Conservation (phyloP, 768 basidiomycete genomes). For the Rhizopogon vesiculosus region DNA sequence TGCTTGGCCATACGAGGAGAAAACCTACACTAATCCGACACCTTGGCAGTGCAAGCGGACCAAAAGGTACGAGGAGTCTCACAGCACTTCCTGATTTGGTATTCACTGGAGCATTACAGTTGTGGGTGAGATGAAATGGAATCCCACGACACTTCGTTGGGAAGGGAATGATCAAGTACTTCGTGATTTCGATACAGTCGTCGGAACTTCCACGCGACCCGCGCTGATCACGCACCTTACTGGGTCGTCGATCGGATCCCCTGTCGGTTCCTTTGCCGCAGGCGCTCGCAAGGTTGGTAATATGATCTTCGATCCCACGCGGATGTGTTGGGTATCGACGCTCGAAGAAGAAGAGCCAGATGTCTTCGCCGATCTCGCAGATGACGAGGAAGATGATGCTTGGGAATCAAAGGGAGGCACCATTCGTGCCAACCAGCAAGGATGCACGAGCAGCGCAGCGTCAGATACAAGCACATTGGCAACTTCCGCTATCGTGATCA, state of each 20-base stretch:
- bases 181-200: conserved; percentile 81
- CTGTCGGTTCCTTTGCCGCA: conserved; percentile 65
- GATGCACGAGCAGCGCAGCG: conserved; percentile 21
- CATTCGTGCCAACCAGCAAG: conserved; percentile 58
- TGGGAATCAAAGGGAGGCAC: conserved; percentile 78
- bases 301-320: conserved; percentile 94
- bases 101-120: conserved; percentile 43
- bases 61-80: conserved; percentile 59
- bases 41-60: conserved; percentile 56
- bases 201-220: conserved; percentile 82
- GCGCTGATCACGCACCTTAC: conserved; percentile 94
- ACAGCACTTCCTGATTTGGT: conserved; percentile 1
- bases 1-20: conserved; percentile 45
- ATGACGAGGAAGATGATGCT: conserved; percentile 79
- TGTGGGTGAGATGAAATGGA: conserved; percentile 97
- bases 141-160: conserved; percentile 86
- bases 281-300: conserved; percentile 91
- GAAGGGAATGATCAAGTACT: conserved; percentile 94
- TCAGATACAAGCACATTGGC: conserved; percentile 22
- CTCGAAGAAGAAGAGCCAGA: conserved; percentile 92
- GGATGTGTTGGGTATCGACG: conserved; percentile 94
- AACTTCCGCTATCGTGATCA: conserved; percentile 26
- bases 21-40: conserved; percentile 90
- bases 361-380: conserved; percentile 89
- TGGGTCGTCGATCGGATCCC: conserved; percentile 81